These are phyloP conservation scores for Neurospora sp. DNA, from an alignment of 495 filamentous ascomycete genomes.

Conservation along the genomic window DNA sequence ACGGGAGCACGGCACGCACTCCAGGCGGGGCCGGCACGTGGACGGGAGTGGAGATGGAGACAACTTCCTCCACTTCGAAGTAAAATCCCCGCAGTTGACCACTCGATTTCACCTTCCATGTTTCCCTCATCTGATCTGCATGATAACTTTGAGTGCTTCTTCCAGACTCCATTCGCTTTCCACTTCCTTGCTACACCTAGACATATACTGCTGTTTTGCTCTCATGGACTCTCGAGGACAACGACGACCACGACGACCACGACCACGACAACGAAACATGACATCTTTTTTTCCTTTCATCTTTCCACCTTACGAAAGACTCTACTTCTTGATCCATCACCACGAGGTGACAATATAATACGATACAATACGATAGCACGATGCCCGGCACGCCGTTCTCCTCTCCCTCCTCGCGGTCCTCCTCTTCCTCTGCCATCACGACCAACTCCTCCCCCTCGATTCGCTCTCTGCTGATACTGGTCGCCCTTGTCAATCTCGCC, in stretches of 20 bases:
- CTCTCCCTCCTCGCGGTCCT: neutral
- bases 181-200: neutral
- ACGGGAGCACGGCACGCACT: neutral
- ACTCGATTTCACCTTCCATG: neutral
- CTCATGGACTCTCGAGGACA: neutral
- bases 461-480: slow-evolving; percentile 23
- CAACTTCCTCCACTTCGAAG: neutral
- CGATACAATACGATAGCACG: neutral
- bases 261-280: neutral
- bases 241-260: neutral
- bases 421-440: neutral
- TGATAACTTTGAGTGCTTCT: neutral
- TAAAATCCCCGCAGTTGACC: neutral
- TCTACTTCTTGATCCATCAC: neutral
- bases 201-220: neutral
- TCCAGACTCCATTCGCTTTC: neutral
- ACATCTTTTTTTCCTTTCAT: neutral
- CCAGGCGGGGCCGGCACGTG: neutral
- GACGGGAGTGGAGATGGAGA: neutral
- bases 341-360: neutral
- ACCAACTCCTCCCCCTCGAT: slow-evolving; percentile 9
- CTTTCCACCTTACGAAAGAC: neutral
- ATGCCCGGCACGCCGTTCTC: neutral
- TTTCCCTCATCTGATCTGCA: neutral
- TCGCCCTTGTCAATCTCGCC: slow-evolving; percentile 35